Base-by-base conservation (phyloP, 805 yeast species). In the Kodamaea lidongshanica region DNA sequence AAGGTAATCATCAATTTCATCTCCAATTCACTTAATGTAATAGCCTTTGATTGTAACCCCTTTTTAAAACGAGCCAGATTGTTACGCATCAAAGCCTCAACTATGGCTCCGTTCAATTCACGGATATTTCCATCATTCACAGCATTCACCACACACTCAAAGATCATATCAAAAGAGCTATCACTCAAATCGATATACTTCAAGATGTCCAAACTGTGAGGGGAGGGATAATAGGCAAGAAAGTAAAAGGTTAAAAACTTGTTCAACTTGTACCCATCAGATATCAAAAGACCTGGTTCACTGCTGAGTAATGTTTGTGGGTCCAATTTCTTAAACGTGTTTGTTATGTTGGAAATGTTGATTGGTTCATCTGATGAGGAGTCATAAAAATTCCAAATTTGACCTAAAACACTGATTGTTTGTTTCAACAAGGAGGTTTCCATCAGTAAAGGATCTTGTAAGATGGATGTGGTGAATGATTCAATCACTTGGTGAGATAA, bases 1-100 rank as follows among this genome's bases (percentile, higher is more conserved):
- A 86, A 55, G 1, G 88, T 77, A 1, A 80, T 68, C 56, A 84
- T 82, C 26, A 85, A 58, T 32, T 70, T 66, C 65, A 86, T 71
- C 58, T 64, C 70, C 42, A 65, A 54, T 14, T 60, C 67, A 12
- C 50, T 38, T 15, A 63, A 26, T 14, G 46, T 43, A 26, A 48
- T 34, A 13, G 40, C 36, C 31, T 35, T 27, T 0, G 30, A 28
- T 12, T 40, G 37, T 39, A 62, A 49, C 5, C 33, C 23, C 16
- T 41, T 27, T 8, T 29, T 18, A 32, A 62, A 53, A 18, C 40
- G 36, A 9, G 40, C 44, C n/a, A 36, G 23, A 37, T 58, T 38
- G 8, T 30, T 9, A 21, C 42, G 42, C 26, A 50, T 35, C 30
- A 54, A 38, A 10, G 33, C 35, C 28, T 56, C 58, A 18, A 58